Evolutionary conservation across 495 filamentous ascomycete genomes (phyloP).

Genomic region (Penicillium steckii): DNA sequence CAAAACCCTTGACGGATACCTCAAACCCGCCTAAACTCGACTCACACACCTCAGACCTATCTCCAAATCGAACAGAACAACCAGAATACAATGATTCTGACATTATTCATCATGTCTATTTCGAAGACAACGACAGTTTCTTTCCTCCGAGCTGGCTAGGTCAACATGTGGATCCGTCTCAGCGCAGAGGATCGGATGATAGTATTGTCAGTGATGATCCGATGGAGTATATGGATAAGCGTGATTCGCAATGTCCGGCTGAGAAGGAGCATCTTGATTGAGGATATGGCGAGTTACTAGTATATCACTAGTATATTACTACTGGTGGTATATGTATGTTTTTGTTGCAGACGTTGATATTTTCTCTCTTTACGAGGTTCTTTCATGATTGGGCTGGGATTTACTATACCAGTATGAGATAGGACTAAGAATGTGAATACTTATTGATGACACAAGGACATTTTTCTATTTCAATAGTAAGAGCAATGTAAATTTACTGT

Average conservation of each 20-base stretch:
- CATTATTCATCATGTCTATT: conserved; percentile 38
- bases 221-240: neutral
- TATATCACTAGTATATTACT: neutral
- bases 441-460: too few relatives aligned
- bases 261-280: neutral
- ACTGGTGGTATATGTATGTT: too few relatives aligned
- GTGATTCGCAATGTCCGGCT: neutral
- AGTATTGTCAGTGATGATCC: conserved; percentile 5
- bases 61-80: neutral
- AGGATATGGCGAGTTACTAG: neutral
- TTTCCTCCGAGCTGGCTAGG: conserved; percentile 39
- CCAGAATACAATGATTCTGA: conserved; percentile 11
- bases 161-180: conserved; percentile 7
- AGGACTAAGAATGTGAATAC: too few relatives aligned
- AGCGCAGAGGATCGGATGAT: conserved; percentile 16
- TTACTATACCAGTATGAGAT: too few relatives aligned
- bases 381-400: too few relatives aligned
- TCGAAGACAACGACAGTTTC: conserved; percentile 43
- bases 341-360: too few relatives aligned
- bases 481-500: too few relatives aligned
- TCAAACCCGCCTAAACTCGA: neutral
- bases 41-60: neutral
- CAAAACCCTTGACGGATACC: neutral
- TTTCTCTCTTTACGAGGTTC: too few relatives aligned
- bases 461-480: too few relatives aligned